Conservation (phyloP, 2,329 filamentous ascomycete genomes). For the Laburnicola sp. region DNA sequence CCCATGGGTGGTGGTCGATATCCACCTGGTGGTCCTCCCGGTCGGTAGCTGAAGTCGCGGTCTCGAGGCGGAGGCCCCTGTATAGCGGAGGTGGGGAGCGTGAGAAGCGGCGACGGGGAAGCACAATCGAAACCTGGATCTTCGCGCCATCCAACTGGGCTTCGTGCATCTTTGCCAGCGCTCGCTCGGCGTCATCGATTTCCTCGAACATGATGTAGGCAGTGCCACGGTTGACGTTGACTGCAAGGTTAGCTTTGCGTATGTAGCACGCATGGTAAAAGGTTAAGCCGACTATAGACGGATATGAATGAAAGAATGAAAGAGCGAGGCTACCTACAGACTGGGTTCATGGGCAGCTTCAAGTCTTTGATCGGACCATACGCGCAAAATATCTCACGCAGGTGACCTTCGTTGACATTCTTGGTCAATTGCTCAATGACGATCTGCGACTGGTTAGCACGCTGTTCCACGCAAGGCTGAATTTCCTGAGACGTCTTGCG, state of each 20-base stretch:
- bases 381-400: slow-evolving; percentile 87
- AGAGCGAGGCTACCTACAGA: slow-evolving; percentile 62
- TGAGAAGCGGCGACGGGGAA: slow-evolving; percentile 81
- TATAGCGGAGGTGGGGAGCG: slow-evolving; percentile 74
- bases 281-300: too few species aligned
- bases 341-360: slow-evolving; percentile 85
- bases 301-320: neutral
- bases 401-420: slow-evolving; percentile 85
- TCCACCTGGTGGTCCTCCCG: slow-evolving; percentile 42
- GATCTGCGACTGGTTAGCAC: slow-evolving; percentile 61
- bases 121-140: slow-evolving; percentile 85
- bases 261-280: neutral
- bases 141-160: slow-evolving; percentile 84
- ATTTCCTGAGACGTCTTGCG: neutral
- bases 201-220: slow-evolving; percentile 86
- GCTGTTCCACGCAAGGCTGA: slow-evolving; percentile 6
- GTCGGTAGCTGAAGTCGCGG: slow-evolving; percentile 33
- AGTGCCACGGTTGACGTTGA: slow-evolving; percentile 86
- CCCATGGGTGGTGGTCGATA: slow-evolving; percentile 45
- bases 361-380: slow-evolving; percentile 86
- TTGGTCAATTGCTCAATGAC: slow-evolving; percentile 95
- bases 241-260: slow-evolving; percentile 51
- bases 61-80: slow-evolving; percentile 50
- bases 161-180: slow-evolving; percentile 97
- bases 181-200: slow-evolving; percentile 78